These are phyloP conservation scores for Mollisiaceae sp. DNA, from an alignment of 2,329 filamentous ascomycete species.

Conservation along the genomic window DNA sequence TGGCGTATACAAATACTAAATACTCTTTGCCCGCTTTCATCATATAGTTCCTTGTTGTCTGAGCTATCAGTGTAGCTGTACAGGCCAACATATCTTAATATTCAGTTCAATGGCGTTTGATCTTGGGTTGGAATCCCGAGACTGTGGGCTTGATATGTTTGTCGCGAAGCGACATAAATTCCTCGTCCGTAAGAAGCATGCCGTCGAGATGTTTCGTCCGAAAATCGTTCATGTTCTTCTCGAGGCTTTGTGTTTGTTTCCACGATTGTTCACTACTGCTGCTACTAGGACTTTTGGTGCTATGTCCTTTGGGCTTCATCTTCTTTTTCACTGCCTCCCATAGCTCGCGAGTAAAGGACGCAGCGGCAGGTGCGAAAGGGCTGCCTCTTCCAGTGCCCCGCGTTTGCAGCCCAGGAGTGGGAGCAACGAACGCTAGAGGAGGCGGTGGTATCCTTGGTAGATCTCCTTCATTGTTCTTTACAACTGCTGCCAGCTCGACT, in stretches of 20 bases:
- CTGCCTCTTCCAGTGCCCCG: constrained; percentile 9
- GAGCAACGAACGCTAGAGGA: constrained; percentile 5
- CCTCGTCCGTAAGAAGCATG: constrained; percentile 6
- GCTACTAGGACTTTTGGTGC: constrained; percentile 7
- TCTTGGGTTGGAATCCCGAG: not conserved
- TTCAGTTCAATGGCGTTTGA: not conserved
- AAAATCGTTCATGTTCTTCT: constrained; percentile 14
- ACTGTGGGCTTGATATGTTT: constrained; percentile 12
- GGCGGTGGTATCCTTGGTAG: not conserved
- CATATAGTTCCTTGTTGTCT: no score
- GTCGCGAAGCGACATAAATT: constrained; percentile 9
- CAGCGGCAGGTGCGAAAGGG: constrained; percentile 8
- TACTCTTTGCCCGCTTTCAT: not conserved
- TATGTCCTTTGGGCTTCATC: not conserved
- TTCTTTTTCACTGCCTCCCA: not conserved
- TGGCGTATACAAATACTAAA: not conserved
- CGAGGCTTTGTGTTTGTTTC: constrained; percentile 14
- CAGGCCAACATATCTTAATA: not conserved
- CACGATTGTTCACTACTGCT: constrained; percentile 14
- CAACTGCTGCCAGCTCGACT: constrained; percentile 7
- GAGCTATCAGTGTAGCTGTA: not conserved
- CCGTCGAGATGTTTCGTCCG: constrained; percentile 11
- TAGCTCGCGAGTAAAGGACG: constrained; percentile 2
- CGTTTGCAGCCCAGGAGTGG: not conserved
- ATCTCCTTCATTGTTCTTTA: constrained; percentile 7